Base-by-base conservation (phyloP, 495 filamentous ascomycete species). In the Trichocladium uniseriatum region DNA sequence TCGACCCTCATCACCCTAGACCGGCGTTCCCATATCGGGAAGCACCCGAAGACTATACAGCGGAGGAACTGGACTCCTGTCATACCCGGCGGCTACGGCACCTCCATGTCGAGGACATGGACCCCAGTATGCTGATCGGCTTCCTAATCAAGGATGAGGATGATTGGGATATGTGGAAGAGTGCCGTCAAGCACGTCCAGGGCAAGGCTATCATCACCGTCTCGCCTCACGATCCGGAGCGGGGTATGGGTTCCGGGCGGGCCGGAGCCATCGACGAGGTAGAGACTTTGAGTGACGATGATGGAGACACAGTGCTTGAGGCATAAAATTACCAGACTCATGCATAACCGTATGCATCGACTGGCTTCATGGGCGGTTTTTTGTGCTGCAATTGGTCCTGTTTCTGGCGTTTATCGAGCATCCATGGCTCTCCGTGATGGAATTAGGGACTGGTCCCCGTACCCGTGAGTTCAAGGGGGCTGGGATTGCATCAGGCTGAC, bases 101-200 rank as follows among this genome's bases (percentile, higher is more conserved):
- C 37, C 72, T 99, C 22, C 83, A 89, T 48, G 74, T 97, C 29
- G 79, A 80, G 49, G 92, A 97, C 48, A 91, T 97, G 89, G 94
- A 99, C 58, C 94, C 94, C 7, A 95, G 90, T 64, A 99, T 99
- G 94, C 71, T 99, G 24, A 86, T 99, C 46, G 94, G 85, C n/a
- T 97, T 99, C 57, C 70, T 99, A 5, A 89, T 99, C 49, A 75
- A 73, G 27, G 75, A 88, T 54, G 81, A 87, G 53, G 75, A 79
- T 20, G 94, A 97, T 50, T 99, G 94, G 86, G 68, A 71, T 27
- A 75, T 79, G 52, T 97, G 89, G 89, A 80, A 86, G 55, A 66
- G 70, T 42, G 76, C 76, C 14, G 74, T 95, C 8, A 72, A 74
- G 50, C 73, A 81, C 34, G 77, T 82, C 9, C 73, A 82, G 51